Conservation (phyloP, 768 basidiomycete genomes). For the Boletus rufocinnamomeus region DNA sequence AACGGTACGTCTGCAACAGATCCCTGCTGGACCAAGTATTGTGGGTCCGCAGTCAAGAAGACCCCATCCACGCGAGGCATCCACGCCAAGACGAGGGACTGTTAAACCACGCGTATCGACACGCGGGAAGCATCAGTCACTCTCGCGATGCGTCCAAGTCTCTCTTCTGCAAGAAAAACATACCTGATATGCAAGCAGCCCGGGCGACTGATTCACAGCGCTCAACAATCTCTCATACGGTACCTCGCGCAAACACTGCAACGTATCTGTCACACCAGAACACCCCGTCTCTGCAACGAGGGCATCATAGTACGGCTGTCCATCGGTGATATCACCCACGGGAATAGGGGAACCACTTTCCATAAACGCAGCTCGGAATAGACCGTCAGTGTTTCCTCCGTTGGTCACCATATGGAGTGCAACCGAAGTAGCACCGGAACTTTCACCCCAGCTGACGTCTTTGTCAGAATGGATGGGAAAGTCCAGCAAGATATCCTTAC, state of each 20-base stretch:
- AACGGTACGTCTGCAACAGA: constrained; percentile 29
- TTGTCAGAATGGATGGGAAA: not conserved
- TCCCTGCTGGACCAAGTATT: constrained; percentile 36
- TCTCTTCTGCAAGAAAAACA: not conserved
- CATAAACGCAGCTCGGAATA: constrained; percentile 38
- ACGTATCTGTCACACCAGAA: constrained; percentile 24
- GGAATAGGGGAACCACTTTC: constrained; percentile 42
- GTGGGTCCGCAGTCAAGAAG: constrained; percentile 38
- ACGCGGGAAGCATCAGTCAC: not conserved
- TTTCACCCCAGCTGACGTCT: constrained; percentile 34
- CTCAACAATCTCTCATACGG: constrained; percentile 33
- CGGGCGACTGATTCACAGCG: constrained; percentile 37
- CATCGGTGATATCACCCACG: constrained; percentile 20
- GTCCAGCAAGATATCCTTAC: constrained; percentile 4
- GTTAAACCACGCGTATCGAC: not conserved
- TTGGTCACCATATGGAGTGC: constrained; percentile 34
- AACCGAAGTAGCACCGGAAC: constrained; percentile 42
- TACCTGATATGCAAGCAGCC: constrained; percentile 38
- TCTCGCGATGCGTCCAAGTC: not conserved
- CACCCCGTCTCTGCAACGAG: constrained; percentile 37
- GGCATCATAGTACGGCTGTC: constrained; percentile 32
- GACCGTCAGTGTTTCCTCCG: constrained; percentile 25
- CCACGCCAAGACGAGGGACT: constrained; percentile 37
- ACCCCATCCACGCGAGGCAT: constrained; percentile 42
- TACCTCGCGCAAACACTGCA: constrained; percentile 37